Conservation (phyloP, 2,329 filamentous ascomycete species). For the Fusarium sp. region DNA sequence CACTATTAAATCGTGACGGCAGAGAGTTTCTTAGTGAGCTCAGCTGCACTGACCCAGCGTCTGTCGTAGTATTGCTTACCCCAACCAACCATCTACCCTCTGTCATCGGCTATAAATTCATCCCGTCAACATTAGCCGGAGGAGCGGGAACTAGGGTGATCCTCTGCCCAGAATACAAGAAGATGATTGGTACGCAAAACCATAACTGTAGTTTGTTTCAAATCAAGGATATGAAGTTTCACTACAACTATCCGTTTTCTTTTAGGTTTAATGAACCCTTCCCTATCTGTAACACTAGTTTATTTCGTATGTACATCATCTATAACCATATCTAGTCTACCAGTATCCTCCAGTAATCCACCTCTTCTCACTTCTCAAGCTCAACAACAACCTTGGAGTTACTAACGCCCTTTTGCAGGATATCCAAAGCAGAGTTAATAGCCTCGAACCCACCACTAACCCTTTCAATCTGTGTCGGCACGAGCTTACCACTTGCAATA, state of each 20-base stretch:
- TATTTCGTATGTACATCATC: too few relatives aligned
- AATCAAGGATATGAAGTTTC: not conserved
- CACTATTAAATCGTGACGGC: not conserved
- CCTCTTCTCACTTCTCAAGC: not conserved
- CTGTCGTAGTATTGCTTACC: not conserved
- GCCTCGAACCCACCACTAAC: not conserved
- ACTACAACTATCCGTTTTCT: too few relatives aligned
- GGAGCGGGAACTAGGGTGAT: not conserved
- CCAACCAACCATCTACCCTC: not conserved
- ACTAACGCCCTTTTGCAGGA: not conserved
- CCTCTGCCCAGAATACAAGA: not conserved
- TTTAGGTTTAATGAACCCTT: too few relatives aligned
- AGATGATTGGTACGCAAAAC: not conserved
- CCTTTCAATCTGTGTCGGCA: not conserved
- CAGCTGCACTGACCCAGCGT: not conserved
- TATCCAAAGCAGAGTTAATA: not conserved
- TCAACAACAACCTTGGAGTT: not conserved
- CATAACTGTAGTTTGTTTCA: not conserved
- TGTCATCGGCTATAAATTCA: not conserved
- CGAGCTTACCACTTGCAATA: not conserved
- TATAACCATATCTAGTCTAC: not conserved
- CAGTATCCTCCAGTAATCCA: accelerated
- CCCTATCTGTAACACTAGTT: not conserved
- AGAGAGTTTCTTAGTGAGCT: not conserved
- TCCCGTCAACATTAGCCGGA: not conserved